Conservation (phyloP, 2,329 filamentous ascomycete species). For the Claviceps maximensis region DNA sequence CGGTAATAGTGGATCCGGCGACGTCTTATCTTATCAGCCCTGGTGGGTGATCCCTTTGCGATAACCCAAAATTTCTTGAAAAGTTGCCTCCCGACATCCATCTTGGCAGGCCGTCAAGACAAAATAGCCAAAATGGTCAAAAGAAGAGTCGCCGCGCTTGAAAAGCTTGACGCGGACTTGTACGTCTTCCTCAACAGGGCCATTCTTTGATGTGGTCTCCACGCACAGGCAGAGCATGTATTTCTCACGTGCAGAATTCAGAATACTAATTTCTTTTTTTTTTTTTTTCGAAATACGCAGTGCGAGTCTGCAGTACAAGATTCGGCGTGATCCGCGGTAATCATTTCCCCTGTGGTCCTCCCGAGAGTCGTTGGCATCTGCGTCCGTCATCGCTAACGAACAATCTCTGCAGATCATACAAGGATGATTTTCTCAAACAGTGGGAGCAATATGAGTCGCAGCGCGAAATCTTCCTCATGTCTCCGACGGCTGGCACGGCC, state of each 20-base stretch:
- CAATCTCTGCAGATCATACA: slow-evolving; percentile 53
- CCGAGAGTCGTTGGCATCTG: background rate
- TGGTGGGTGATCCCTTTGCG: background rate
- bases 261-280: background rate
- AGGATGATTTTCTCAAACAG: slow-evolving; percentile 76
- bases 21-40: slow-evolving; percentile 4
- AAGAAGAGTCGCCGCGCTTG: slow-evolving; percentile 79
- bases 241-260: background rate
- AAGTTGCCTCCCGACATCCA: background rate
- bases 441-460: slow-evolving; percentile 87
- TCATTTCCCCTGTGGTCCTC: slow-evolving; percentile 12
- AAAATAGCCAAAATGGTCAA: slow-evolving; percentile 51
- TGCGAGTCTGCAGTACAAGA: slow-evolving; percentile 82
- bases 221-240: background rate
- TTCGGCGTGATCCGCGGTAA: slow-evolving; percentile 70
- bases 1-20: background rate
- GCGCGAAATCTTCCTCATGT: slow-evolving; percentile 78
- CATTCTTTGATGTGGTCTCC: too few relatives aligned
- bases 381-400: too few relatives aligned
- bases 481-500: slow-evolving; percentile 64
- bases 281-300: slow-evolving; percentile 24
- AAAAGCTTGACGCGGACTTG: slow-evolving; percentile 89
- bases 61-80: slow-evolving; percentile 3
- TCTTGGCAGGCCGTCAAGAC: background rate
- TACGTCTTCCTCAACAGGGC: slow-evolving; percentile 22